Conservation (phyloP, 164 flowering plant species). For the Piper betle region DNA sequence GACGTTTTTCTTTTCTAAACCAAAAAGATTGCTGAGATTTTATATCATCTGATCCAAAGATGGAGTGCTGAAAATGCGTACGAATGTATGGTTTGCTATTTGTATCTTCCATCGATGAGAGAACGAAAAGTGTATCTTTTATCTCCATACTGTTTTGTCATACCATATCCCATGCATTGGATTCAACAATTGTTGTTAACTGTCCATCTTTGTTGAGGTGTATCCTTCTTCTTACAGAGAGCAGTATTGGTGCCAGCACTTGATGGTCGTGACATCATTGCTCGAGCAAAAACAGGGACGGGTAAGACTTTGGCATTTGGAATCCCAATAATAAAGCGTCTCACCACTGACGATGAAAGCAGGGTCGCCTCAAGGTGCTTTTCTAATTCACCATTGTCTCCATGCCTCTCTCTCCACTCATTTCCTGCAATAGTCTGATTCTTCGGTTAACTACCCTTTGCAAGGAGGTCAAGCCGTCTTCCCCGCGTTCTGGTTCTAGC, state of each 20-base stretch:
- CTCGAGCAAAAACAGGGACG: slow-evolving; percentile 98
- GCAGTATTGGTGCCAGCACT: slow-evolving; percentile 84
- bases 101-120: no score
- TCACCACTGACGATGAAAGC: slow-evolving; percentile 38
- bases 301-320: slow-evolving; percentile 98
- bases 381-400: background rate
- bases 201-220: background rate
- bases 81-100: no score
- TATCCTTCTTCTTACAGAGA: slow-evolving; percentile 32
- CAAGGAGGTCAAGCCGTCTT: slow-evolving; percentile 62
- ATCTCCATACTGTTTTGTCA: no score
- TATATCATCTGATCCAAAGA: no score
- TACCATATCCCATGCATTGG: no score
- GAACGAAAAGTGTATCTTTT: no score
- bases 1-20: no score
- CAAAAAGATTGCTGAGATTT: no score
- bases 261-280: slow-evolving; percentile 87
- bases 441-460: slow-evolving; percentile 5
- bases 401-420: background rate
- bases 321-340: slow-evolving; percentile 72
- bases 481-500: slow-evolving; percentile 78
- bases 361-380: slow-evolving; percentile 36
- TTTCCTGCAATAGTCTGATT: background rate
- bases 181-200: background rate
- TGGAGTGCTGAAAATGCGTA: no score